Evolutionary conservation across 192 early-diverging fungal species (phyloP).

Genomic region (Jimgerdemannia lactiflua): DNA sequence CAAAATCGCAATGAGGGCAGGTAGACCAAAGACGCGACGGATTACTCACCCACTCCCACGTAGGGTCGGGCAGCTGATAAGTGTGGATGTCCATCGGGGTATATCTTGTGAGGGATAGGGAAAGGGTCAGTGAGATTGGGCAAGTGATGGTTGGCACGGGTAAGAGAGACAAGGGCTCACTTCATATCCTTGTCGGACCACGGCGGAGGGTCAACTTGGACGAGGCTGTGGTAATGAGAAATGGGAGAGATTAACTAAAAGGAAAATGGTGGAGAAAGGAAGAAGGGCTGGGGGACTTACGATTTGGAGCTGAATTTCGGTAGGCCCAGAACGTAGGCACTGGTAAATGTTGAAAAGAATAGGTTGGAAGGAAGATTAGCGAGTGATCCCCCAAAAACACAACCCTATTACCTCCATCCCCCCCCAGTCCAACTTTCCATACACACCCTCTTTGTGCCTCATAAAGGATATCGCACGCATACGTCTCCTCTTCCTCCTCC

Average conservation of each 20-base stretch:
- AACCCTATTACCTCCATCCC: too few relatives aligned
- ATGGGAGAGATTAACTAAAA: too few relatives aligned
- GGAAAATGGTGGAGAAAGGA: neutral
- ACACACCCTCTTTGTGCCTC: constrained; percentile 47
- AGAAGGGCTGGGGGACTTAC: neutral
- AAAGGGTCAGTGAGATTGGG: too few relatives aligned
- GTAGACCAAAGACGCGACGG: too few relatives aligned
- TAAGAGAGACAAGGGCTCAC: constrained; percentile 11
- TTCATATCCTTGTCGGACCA: constrained; percentile 45
- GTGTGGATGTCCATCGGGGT: constrained; percentile 45
- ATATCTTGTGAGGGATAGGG: constrained; percentile 20
- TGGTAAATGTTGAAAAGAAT: neutral
- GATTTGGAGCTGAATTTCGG: constrained; percentile 52
- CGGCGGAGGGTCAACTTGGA: constrained; percentile 50
- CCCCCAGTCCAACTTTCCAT: too few relatives aligned
- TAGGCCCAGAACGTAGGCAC: constrained; percentile 27
- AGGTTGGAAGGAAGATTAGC: neutral
- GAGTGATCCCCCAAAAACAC: too few relatives aligned
- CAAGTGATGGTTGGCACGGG: neutral
- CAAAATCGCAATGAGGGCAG: too few relatives aligned
- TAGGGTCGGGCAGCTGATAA: constrained; percentile 46
- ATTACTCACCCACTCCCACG: constrained; percentile 52
- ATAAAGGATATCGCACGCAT: constrained; percentile 35
- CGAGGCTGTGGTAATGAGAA: too few relatives aligned
- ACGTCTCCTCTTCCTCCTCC: constrained; percentile 7